Conservation (phyloP, 257 asterid species). For the Voacanga thouarsii region DNA sequence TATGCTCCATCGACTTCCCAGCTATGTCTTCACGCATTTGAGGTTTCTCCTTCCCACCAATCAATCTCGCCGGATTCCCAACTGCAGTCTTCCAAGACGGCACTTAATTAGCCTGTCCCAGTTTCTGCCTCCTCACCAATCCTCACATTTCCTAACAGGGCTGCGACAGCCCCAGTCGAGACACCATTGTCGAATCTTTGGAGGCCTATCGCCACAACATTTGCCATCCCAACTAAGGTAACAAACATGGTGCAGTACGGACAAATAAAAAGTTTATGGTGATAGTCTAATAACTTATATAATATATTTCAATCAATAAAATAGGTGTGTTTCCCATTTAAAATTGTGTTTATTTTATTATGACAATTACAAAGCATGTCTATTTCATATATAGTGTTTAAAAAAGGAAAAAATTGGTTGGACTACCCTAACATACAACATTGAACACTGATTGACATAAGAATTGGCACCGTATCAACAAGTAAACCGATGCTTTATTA, state of each 20-base stretch:
- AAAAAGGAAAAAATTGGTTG: too few relatives aligned
- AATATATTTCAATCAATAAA: too few relatives aligned
- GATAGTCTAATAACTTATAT: too few relatives aligned
- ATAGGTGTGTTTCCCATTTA: neutral
- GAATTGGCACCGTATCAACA: too few relatives aligned
- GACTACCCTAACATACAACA: too few relatives aligned
- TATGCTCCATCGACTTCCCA: conserved; percentile 30
- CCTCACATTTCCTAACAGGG: conserved; percentile 53
- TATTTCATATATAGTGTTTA: neutral
- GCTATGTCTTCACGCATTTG: conserved; percentile 40
- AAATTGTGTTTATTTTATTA: neutral
- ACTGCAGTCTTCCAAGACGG: conserved; percentile 32
- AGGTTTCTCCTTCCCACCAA: conserved; percentile 34
- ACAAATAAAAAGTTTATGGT: too few relatives aligned
- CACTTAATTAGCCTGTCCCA: conserved; percentile 58
- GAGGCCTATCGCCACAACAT: conserved; percentile 56
- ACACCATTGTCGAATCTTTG: conserved; percentile 75
- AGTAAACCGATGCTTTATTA: too few relatives aligned
- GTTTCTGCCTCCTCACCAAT: too few relatives aligned
- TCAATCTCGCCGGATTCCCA: conserved; percentile 54
- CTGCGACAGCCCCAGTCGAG: conserved; percentile 65
- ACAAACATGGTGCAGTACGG: conserved; percentile 62
- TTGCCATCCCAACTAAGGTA: conserved; percentile 69
- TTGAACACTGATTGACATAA: too few relatives aligned
- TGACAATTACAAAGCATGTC: neutral